A percentile compares a stretch with the other conserved stretches of the same genome.
Conservation (phyloP, 768 basidiomycete species). For the Zangia roseola region DNA sequence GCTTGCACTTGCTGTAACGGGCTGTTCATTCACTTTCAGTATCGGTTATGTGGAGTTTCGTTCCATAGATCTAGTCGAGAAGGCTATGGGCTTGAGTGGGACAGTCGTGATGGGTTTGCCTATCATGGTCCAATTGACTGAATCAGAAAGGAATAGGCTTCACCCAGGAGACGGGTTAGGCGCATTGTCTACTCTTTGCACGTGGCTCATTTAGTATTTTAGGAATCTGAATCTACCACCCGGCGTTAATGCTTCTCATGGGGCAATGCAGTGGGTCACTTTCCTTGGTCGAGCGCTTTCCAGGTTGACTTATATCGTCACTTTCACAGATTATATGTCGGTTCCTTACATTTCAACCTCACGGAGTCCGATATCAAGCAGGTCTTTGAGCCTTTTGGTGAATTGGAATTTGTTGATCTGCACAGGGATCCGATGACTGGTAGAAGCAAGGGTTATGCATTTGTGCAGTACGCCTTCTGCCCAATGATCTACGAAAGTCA, state of each 20-base stretch:
- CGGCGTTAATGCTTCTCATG: slow-evolving; percentile 78
- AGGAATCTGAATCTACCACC: slow-evolving; percentile 83
- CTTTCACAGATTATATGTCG: slow-evolving; percentile 81
- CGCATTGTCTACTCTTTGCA: background rate
- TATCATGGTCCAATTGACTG: slow-evolving; percentile 94
- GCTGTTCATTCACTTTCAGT: slow-evolving; percentile 40
- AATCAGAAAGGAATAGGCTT: slow-evolving; percentile 90
- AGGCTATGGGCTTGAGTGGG: slow-evolving; percentile 85
- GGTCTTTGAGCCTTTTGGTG: slow-evolving; percentile 98
- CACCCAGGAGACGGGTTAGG: slow-evolving; percentile 86
- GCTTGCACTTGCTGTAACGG: background rate
- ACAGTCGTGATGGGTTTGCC: slow-evolving; percentile 98
- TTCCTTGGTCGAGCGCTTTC: slow-evolving; percentile 17
- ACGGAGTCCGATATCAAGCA: slow-evolving; percentile 97
- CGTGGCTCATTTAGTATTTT: slow-evolving; percentile 8
- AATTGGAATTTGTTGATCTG: slow-evolving; percentile 97
- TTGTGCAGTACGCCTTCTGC: slow-evolving; percentile 74
- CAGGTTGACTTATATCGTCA: slow-evolving; percentile 10
- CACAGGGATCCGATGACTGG: slow-evolving; percentile 94
- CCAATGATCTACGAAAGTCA: background rate
- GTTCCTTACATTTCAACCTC: slow-evolving; percentile 94
- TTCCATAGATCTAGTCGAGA: slow-evolving; percentile 85
- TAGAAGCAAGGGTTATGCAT: slow-evolving; percentile 96
- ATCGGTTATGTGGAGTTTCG: slow-evolving; percentile 99
- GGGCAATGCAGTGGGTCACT: slow-evolving; percentile 75